Percentiles rank a stretch among this genome's conserved stretches.
Evolutionary conservation across 495 filamentous ascomycete species (phyloP).

Genomic region (Paragyromitra xinjiangensis): DNA sequence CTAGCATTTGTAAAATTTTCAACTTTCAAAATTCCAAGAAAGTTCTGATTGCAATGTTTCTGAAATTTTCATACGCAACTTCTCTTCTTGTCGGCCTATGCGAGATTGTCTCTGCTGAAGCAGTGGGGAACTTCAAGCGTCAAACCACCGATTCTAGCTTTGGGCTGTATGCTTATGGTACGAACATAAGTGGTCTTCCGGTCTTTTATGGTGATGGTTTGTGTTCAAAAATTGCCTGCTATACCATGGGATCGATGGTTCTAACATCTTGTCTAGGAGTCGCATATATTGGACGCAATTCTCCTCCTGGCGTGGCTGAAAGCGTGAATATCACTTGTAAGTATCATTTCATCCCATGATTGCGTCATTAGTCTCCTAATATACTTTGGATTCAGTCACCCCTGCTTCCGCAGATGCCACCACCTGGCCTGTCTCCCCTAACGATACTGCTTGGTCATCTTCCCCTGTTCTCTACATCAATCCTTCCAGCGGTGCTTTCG

Average conservation of each 20-base stretch:
- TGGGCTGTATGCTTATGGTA: slow-evolving; percentile 59
- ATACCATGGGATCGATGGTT: background rate
- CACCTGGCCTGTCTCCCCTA: slow-evolving; percentile 52
- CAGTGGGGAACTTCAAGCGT: slow-evolving; percentile 12
- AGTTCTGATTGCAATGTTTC: slow-evolving; percentile 10
- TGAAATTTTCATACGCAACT: slow-evolving; percentile 12
- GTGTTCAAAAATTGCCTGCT: background rate
- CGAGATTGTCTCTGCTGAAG: slow-evolving; percentile 20
- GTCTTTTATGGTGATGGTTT: slow-evolving; percentile 59
- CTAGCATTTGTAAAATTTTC: background rate
- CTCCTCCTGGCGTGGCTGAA: slow-evolving; percentile 8
- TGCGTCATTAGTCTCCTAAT: background rate
- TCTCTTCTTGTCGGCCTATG: slow-evolving; percentile 16
- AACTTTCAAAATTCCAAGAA: background rate
- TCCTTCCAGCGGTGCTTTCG: slow-evolving; percentile 31
- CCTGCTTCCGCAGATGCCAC: slow-evolving; percentile 51
- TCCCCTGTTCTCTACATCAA: slow-evolving; percentile 54
- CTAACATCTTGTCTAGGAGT: slow-evolving; percentile 36
- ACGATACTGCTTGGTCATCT: background rate
- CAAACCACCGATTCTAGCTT: slow-evolving; percentile 43
- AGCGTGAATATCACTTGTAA: slow-evolving; percentile 47
- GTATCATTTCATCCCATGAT: slow-evolving; percentile 23
- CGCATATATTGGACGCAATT: slow-evolving; percentile 47
- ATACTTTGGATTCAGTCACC: slow-evolving; percentile 34
- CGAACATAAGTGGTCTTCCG: slow-evolving; percentile 57